phyloP scores from a whole-genome alignment of 768 basidiomycete species.

The Leucocoprinus birnbaumii region DNA sequence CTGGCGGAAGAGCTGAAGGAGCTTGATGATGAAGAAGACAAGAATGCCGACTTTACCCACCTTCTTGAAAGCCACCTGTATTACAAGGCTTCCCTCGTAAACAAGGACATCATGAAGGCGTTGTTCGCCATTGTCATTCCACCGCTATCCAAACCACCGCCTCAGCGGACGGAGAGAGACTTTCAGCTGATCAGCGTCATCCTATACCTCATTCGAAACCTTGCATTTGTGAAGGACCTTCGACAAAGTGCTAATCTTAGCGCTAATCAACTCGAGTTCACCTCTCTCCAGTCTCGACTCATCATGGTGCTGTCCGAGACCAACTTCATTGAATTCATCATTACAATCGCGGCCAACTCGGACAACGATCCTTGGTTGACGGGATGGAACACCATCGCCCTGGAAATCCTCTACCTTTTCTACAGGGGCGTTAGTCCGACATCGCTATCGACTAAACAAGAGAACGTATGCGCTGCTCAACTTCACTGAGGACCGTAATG shows the following conservation, averaged over 20 bases:
- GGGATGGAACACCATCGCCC: slow-evolving; percentile 82
- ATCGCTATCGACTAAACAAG: slow-evolving; percentile 55
- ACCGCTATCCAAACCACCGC: slow-evolving; percentile 63
- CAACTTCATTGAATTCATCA: slow-evolving; percentile 70
- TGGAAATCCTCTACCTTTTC: slow-evolving; percentile 92
- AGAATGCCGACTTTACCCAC: slow-evolving; percentile 85
- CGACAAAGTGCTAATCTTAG: slow-evolving; percentile 63
- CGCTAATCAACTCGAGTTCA: slow-evolving; percentile 76
- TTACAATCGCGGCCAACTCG: slow-evolving; percentile 83
- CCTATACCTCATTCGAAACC: slow-evolving; percentile 87
- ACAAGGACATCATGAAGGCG: slow-evolving; percentile 65
- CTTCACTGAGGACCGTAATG: slow-evolving; percentile 6
- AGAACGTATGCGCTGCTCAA: slow-evolving; percentile 44
- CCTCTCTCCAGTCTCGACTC: slow-evolving; percentile 75
- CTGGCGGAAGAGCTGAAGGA: slow-evolving; percentile 93
- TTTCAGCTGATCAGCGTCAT: slow-evolving; percentile 85
- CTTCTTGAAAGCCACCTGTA: slow-evolving; percentile 76
- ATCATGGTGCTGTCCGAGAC: slow-evolving; percentile 69
- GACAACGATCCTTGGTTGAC: slow-evolving; percentile 77
- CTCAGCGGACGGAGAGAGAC: slow-evolving; percentile 78
- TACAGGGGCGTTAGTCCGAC: slow-evolving; percentile 76
- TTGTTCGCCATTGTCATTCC: slow-evolving; percentile 77
- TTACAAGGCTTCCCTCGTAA: slow-evolving; percentile 83
- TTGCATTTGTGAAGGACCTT: slow-evolving; percentile 87
- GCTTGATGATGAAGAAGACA: slow-evolving; percentile 78